Evolutionary conservation across 208 protist genomes (phyloP), one percentile per base, ranked within the genome.

Genomic region (Porcisia deanei): DNA sequence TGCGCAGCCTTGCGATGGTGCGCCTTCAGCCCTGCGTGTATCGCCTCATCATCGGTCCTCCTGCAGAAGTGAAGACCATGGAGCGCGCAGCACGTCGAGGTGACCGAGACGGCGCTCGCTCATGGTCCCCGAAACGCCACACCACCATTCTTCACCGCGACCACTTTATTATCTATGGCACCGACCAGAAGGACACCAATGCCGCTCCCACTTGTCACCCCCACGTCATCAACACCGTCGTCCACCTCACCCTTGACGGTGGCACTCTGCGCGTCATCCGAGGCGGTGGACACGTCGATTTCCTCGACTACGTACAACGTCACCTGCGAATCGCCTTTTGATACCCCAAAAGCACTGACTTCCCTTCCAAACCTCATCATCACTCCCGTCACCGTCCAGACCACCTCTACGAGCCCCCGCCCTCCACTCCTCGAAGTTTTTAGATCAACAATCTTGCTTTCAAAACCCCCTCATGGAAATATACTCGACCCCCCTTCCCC

Each of bases 231-330:
- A 53, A 55, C 18, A 65, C 60, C 2, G 67, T 91, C 9, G 14
- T 96, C 0, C 82, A 91, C 63, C 79, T 96, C 53, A 83, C 85
- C 25, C 88, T 96, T 61, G 85, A 92, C 81, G 91, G 82, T 63
- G 91, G 89, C 8, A 55, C 73, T 1, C 85, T 96, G 12, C 76
- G 79, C 10, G 84, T 94, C 18, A 67, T 83, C 58, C 63, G 83
- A 25, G 91, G 91, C 41, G 89, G 91, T 1, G 91, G 91, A 1
- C 87, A 93, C 65, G 84, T 91, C 25, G 86, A 94, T 70, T 79
- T 94, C 52, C 76, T 96, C 60, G 87, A 96, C 70, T 96, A 86
- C 74, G 73, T 96, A 43, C 88, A 93, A 53, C 68, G 85, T n/a
- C 76, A 83, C 16, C 64, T 90, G 16, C 78, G 70, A 37, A 59